A percentile compares a stretch with the other conserved stretches of the same genome.
Evolutionary conservation across 306 rosid genomes (phyloP).

Genomic region (Cercis canadensis): DNA sequence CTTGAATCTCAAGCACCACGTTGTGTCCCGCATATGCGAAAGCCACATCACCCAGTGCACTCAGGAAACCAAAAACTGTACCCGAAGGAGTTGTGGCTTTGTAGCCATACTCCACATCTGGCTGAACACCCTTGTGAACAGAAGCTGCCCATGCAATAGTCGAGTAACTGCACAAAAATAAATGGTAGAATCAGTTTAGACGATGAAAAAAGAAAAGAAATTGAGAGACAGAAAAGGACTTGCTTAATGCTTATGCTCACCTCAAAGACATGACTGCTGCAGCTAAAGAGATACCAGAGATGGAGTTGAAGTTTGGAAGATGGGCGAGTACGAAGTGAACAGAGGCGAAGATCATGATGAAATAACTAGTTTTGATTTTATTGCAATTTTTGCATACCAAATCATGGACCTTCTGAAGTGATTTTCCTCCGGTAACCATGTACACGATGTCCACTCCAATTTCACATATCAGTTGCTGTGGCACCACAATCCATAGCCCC

Average conservation of each 20-base stretch:
- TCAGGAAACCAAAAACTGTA: constrained; percentile 58
- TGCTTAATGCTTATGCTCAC: constrained; percentile 30
- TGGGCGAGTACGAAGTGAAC: constrained; percentile 73
- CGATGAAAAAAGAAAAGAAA: background rate
- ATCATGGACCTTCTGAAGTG: constrained; percentile 66
- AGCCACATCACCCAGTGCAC: constrained; percentile 65
- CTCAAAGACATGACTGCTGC: constrained; percentile 81
- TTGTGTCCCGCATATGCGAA: constrained; percentile 79
- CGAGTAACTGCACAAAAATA: constrained; percentile 57
- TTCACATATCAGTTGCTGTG: constrained; percentile 65
- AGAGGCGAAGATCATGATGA: constrained; percentile 80
- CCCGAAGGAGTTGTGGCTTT: constrained; percentile 41
- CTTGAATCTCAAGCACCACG: constrained; percentile 81
- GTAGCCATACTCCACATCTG: constrained; percentile 50
- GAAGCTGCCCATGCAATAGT: constrained; percentile 72
- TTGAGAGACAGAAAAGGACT: background rate
- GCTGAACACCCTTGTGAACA: constrained; percentile 45
- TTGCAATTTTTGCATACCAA: constrained; percentile 45
- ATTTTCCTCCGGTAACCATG: constrained; percentile 78
- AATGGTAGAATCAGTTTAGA: background rate
- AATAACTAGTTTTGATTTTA: constrained; percentile 49
- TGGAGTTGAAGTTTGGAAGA: constrained; percentile 78
- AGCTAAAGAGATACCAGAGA: constrained; percentile 67
- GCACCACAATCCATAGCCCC: constrained; percentile 53
- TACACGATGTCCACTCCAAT: constrained; percentile 68